Evolutionary conservation across 345 rosid species (phyloP).

Genomic region (Crucihimalaya himalaica): DNA sequence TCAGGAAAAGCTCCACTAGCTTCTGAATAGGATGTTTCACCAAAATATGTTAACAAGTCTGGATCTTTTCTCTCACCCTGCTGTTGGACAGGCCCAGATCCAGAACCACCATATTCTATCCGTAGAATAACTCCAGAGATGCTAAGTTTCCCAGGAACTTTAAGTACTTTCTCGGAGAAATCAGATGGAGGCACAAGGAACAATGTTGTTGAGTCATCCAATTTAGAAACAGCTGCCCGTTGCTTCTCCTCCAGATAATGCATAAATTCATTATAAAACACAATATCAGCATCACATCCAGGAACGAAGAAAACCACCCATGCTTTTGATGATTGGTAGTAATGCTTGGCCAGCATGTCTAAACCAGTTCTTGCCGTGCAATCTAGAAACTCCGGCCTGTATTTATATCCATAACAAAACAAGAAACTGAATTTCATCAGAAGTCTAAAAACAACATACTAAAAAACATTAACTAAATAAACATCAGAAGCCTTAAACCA

Average conservation of each 20-base stretch:
- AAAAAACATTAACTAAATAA: neutral
- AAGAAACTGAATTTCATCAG: neutral
- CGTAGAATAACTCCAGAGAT: constrained; percentile 91
- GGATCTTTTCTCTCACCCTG: constrained; percentile 52
- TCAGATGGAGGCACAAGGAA: constrained; percentile 98
- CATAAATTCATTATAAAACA: constrained; percentile 84
- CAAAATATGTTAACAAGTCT: constrained; percentile 39
- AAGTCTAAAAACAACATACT: neutral
- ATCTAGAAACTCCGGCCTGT: constrained; percentile 91
- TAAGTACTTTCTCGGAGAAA: constrained; percentile 86
- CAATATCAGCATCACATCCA: constrained; percentile 85
- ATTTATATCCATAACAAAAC: constrained; percentile 14
- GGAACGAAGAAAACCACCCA: constrained; percentile 98
- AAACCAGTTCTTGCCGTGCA: constrained; percentile 96
- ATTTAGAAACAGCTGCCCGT: constrained; percentile 93
- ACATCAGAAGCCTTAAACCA: neutral
- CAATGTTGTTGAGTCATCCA: constrained; percentile 85
- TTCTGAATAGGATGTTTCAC: constrained; percentile 47
- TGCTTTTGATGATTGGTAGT: constrained; percentile 86
- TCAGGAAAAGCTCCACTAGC: constrained; percentile 28
- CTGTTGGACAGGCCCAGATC: constrained; percentile 46
- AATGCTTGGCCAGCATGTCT: constrained; percentile 95
- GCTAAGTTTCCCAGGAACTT: constrained; percentile 91
- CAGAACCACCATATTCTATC: constrained; percentile 57
- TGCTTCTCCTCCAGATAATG: constrained; percentile 90